phyloP scores from a whole-genome alignment of 257 asterid genomes.

The Catharanthus roseus region DNA sequence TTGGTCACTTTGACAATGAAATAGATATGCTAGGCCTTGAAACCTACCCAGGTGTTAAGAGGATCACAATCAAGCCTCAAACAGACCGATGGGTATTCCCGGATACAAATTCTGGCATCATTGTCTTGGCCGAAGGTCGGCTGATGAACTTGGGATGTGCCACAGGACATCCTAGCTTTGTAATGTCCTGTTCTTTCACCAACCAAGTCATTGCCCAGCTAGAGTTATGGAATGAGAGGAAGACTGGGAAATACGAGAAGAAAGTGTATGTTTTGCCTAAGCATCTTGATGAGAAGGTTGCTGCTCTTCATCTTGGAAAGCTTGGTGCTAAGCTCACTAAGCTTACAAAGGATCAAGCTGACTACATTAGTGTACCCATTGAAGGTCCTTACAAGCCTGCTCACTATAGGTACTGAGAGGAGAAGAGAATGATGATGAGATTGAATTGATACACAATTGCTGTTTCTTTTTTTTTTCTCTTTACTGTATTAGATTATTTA shows the following conservation, averaged over 20 bases:
- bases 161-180: constrained; percentile 63
- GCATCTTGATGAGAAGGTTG: constrained; percentile 60
- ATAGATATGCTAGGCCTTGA: constrained; percentile 56
- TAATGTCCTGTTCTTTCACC: constrained; percentile 58
- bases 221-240: constrained; percentile 56
- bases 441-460: background rate
- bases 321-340: constrained; percentile 57
- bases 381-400: constrained; percentile 68
- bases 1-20: constrained; percentile 62
- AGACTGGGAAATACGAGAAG: constrained; percentile 47
- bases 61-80: constrained; percentile 55
- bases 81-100: constrained; percentile 60
- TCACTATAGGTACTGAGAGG: constrained; percentile 48
- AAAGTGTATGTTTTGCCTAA: constrained; percentile 53
- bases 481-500: background rate
- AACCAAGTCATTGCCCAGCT: constrained; percentile 66
- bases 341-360: constrained; percentile 46
- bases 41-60: constrained; percentile 49
- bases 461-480: constrained; percentile 1
- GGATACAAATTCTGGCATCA: constrained; percentile 36
- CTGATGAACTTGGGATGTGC: constrained; percentile 70
- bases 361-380: constrained; percentile 43
- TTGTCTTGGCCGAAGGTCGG: constrained; percentile 56
- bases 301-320: constrained; percentile 56
- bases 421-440: too few relatives aligned